Conservation (phyloP, 23 red algal genomes). For the Rhodosorus marinus region DNA sequence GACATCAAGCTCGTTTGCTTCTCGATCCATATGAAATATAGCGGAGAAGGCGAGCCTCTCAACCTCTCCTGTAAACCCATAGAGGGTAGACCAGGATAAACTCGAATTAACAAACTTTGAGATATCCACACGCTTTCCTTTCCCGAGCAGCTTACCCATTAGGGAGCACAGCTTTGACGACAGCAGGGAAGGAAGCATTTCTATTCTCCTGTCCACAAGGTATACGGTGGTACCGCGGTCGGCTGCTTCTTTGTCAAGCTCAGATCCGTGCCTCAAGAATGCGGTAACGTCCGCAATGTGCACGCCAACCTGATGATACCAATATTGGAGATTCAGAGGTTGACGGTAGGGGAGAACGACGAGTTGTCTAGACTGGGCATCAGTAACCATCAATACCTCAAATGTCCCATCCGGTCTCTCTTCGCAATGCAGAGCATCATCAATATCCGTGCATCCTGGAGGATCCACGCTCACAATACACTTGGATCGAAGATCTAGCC, state of each 20-base stretch:
- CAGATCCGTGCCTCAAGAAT: slow-evolving; percentile 56
- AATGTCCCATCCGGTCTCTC: slow-evolving; percentile 13
- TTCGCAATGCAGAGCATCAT: slow-evolving; percentile 81
- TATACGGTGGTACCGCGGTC: slow-evolving; percentile 88
- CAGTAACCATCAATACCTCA: no score
- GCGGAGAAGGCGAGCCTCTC: slow-evolving; percentile 86
- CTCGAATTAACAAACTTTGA: background rate
- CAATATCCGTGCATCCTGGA: slow-evolving; percentile 95
- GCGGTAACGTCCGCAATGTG: slow-evolving; percentile 94
- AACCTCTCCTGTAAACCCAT: no score
- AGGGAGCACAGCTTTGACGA: slow-evolving; percentile 78
- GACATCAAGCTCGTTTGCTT: slow-evolving; percentile 23
- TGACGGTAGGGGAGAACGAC: background rate
- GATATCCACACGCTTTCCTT: no score
- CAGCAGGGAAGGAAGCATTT: slow-evolving; percentile 78
- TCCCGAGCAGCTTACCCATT: slow-evolving; percentile 6
- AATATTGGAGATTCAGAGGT: background rate
- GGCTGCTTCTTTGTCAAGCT: slow-evolving; percentile 70
- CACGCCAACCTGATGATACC: no score
- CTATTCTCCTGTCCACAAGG: slow-evolving; percentile 85
- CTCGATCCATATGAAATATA: slow-evolving; percentile 38
- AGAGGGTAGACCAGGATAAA: background rate
- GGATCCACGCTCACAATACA: slow-evolving; percentile 88
- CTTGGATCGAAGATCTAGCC: no score
- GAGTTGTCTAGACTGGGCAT: background rate